Evolutionary conservation across 2,329 filamentous ascomycete genomes (phyloP).

Genomic region (Xylogone sp.): DNA sequence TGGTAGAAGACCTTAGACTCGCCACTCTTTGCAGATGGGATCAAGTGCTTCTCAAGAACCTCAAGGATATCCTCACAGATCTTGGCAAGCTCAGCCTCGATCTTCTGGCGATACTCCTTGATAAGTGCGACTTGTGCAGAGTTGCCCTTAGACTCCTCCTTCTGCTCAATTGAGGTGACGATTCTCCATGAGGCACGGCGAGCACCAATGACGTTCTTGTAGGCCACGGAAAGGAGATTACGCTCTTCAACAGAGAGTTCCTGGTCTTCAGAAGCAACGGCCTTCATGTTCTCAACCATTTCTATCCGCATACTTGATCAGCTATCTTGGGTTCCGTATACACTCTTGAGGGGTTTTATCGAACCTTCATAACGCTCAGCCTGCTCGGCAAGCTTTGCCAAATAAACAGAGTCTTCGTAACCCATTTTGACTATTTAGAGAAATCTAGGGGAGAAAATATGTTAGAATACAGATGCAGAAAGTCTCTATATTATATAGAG

Average conservation of each 20-base stretch:
- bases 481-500: not conserved
- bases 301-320: constrained; percentile 51
- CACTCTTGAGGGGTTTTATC: constrained; percentile 30
- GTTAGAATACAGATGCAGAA: not conserved
- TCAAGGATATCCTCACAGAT: constrained; percentile 97
- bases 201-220: constrained; percentile 98
- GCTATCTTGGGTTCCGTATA: constrained; percentile 4
- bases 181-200: constrained; percentile 98
- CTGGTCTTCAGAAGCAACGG: constrained; percentile 82
- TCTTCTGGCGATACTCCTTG: constrained; percentile 98
- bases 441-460: not conserved
- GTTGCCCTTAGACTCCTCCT: constrained; percentile 99
- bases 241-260: constrained; percentile 91
- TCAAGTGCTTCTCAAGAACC: constrained; percentile 89
- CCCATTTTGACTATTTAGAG: constrained; percentile 67
- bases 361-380: constrained; percentile 99
- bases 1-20: constrained; percentile 99
- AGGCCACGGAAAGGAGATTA: constrained; percentile 94
- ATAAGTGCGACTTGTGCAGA: constrained; percentile 85
- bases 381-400: constrained; percentile 99
- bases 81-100: constrained; percentile 92
- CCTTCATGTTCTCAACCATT: constrained; percentile 99
- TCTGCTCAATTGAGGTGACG: constrained; percentile 97
- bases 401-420: constrained; percentile 99
- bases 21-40: constrained; percentile 88